phyloP scores from a whole-genome alignment of 805 yeast species.

The Yarrowia yakushimensis region DNA sequence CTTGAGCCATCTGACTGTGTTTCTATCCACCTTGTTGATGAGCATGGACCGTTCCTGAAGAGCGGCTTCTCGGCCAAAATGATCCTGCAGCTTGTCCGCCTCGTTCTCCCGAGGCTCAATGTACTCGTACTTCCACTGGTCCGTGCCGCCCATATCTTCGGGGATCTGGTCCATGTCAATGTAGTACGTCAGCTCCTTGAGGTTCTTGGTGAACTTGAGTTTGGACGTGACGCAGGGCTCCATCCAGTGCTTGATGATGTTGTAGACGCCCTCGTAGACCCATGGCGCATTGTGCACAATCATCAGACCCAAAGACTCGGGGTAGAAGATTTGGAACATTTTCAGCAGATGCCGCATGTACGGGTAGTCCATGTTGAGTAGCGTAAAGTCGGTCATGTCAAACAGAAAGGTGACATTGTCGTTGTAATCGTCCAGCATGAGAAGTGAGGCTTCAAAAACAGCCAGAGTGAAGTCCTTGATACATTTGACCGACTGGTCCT shows the following conservation, averaged over 20 bases:
- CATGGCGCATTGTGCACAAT: conserved; percentile 81
- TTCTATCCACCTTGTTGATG: conserved; percentile 4
- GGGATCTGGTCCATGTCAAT: conserved; percentile 55
- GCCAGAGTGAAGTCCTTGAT: conserved; percentile 61
- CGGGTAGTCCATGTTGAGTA: conserved; percentile 88
- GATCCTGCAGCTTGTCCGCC: conserved; percentile 39
- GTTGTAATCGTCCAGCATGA: conserved; percentile 49
- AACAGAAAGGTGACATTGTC: conserved; percentile 82
- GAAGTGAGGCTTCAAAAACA: conserved; percentile 63
- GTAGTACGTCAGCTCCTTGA: conserved; percentile 54
- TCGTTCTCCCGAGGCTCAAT: conserved; percentile 49
- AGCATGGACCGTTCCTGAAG: conserved; percentile 1
- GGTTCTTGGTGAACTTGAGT: conserved; percentile 63
- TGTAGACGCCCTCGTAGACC: conserved; percentile 83
- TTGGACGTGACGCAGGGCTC: conserved; percentile 84
- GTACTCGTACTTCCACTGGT: conserved; percentile 50
- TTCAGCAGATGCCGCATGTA: conserved; percentile 77
- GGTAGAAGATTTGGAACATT: conserved; percentile 80
- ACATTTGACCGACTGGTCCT: conserved; percentile 56
- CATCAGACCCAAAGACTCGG: conserved; percentile 70
- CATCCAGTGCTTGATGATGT: conserved; percentile 72
- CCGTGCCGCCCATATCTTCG: conserved; percentile 60
- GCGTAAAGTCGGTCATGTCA: conserved; percentile 80
- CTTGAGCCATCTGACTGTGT: neutral
- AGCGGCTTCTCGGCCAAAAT: conserved; percentile 6